phyloP scores from a whole-genome alignment of 108 stramenopile species.

The Chaetoceros muelleri region DNA sequence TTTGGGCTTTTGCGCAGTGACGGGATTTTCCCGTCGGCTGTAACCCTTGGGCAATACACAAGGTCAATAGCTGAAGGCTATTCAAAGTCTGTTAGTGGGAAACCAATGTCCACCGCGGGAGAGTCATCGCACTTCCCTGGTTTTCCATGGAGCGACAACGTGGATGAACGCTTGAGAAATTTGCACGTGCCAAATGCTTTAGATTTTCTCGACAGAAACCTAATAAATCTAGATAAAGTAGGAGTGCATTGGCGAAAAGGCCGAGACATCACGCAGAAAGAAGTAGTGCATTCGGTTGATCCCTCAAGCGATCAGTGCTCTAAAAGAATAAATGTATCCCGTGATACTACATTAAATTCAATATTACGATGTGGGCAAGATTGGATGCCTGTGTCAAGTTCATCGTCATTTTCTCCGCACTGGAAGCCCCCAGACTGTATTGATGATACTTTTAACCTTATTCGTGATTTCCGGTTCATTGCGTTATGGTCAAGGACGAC shows the following conservation, averaged over 20 bases:
- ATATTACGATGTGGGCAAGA: too few relatives aligned
- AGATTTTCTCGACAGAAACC: conserved; percentile 41
- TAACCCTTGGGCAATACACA: conserved; percentile 82
- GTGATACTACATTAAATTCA: too few relatives aligned
- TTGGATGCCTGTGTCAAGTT: conserved; percentile 61
- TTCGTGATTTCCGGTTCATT: conserved; percentile 24
- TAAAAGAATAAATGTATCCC: conserved; percentile 3
- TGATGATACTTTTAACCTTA: background rate
- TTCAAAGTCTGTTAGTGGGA: conserved; percentile 37
- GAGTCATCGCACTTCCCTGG: background rate
- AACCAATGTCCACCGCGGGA: conserved; percentile 1
- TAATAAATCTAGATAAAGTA: conserved; percentile 42
- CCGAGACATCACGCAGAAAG: background rate
- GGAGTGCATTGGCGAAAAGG: conserved; percentile 58
- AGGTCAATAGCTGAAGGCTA: conserved; percentile 78
- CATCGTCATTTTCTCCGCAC: conserved; percentile 49
- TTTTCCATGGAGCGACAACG: background rate
- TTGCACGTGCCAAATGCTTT: conserved; percentile 15
- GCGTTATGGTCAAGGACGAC: conserved; percentile 70
- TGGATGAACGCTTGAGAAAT: conserved; percentile 1
- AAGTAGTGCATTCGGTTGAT: too few relatives aligned
- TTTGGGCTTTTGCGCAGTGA: conserved; percentile 72
- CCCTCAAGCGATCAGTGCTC: background rate
- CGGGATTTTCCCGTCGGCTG: conserved; percentile 75
- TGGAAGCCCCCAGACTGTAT: background rate